Evolutionary conservation across 2,329 filamentous ascomycete species (phyloP), one percentile per base, ranked within the genome.

Genomic region (Davidsoniella eucalypti): DNA sequence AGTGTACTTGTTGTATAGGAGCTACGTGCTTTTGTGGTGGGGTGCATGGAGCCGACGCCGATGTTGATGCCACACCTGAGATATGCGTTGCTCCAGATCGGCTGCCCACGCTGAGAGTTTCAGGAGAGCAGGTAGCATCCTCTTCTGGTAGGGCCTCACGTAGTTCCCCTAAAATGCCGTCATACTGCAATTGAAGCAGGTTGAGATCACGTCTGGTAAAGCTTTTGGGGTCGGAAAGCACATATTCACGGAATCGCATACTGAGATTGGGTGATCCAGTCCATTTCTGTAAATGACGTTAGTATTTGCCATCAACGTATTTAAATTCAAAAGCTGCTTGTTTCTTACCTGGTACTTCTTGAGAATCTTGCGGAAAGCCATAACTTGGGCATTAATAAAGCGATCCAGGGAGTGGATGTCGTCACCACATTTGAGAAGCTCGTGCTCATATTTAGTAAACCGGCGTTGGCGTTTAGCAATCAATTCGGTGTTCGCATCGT

Each of bases 351-450:
- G 75, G 65, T 92, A 90, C 61, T 93, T 93, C 62, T 90, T 92
- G 33, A 88, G 67, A 37, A 93, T 80, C 65, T 93, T 93, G 50
- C 77, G 75, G 58, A 93, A 88, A 3, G 82, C 86, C 4, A 81
- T 75, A 8, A 80, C 71, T 60, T 93, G 86, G 2, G 82, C 82
- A 53, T 75, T 72, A 55, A 81, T 75, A 58, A 90, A 93, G 40
- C 84, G 77, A 36, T 76, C 73, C 5, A 92, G 69, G 4, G 76
- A 75, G 49, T 76, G 73, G 49, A 86, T 78, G 55, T 92, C 85
- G 56, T 85, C 76, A 43, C 80, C 79, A 55, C 82, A 84, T 49
- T 68, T 66, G 39, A 73, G 61, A 2, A 75, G 59, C 16, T 72
- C 67, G 16, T 69, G 65, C 55, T 76, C 71, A 56, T 73, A 75